Percentiles rank a stretch among this genome's conserved stretches.
These are phyloP conservation scores for Pinus albicaulis DNA, from an alignment of 75 land plant genomes.

Conservation along the genomic window DNA sequence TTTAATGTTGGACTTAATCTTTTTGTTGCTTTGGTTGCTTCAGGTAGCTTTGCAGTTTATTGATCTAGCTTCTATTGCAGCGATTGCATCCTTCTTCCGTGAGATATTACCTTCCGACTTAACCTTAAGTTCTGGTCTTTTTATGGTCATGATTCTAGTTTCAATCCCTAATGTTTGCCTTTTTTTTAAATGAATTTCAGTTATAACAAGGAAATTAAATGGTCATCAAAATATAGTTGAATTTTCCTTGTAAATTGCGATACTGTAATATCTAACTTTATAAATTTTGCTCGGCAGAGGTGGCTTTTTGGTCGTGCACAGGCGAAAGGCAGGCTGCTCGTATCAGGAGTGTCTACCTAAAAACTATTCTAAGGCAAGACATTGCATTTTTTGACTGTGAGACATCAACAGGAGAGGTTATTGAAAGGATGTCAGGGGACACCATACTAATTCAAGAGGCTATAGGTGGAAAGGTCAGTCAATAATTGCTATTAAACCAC, in stretches of 20 bases:
- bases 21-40: not conserved
- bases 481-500: not conserved
- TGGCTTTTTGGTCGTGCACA: conserved; percentile 77
- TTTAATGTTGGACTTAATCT: not conserved
- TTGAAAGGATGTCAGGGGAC: conserved; percentile 86
- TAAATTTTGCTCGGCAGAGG: conserved; percentile 39
- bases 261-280: not conserved
- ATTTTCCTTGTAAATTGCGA: not conserved
- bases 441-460: too few relatives aligned
- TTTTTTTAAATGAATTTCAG: not conserved
- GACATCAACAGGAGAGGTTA: conserved; percentile 71
- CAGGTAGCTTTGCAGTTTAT: conserved; percentile 57
- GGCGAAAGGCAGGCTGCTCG: conserved; percentile 78
- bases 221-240: not conserved
- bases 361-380: conserved; percentile 68
- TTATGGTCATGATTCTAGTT: not conserved
- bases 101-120: conserved; percentile 12
- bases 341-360: conserved; percentile 65
- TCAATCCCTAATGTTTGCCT: not conserved
- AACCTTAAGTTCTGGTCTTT: not conserved
- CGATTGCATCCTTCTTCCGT: conserved; percentile 58
- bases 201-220: not conserved
- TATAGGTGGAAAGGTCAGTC: conserved; percentile 68
- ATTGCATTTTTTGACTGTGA: conserved; percentile 77
- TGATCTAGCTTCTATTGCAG: conserved; percentile 55